Conservation (phyloP, 2,329 filamentous ascomycete species). For the Colletotrichum sp. region DNA sequence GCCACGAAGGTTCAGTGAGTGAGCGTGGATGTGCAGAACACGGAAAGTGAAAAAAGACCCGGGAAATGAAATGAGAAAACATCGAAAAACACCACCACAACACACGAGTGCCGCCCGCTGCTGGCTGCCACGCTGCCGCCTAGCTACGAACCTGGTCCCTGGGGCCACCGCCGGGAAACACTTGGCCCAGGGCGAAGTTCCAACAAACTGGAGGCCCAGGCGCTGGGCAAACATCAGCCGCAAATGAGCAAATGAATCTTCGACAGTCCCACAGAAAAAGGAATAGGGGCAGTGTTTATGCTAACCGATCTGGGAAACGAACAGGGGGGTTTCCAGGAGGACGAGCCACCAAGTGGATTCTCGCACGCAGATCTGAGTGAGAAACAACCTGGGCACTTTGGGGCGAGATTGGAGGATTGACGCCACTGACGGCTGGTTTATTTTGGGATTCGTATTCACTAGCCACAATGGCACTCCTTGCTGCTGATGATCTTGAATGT, state of each 20-base stretch:
- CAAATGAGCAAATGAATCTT: slow-evolving; percentile 1
- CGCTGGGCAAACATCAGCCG: neutral
- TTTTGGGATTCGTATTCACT: neutral
- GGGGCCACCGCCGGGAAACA: neutral
- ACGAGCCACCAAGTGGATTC: neutral
- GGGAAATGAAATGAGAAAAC: neutral
- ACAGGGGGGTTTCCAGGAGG: neutral
- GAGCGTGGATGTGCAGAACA: neutral
- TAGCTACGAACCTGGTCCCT: neutral
- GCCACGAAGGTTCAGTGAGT: neutral
- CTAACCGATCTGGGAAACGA: neutral
- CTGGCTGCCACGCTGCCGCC: neutral
- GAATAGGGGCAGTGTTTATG: neutral
- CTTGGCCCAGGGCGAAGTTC: neutral
- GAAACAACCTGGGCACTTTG: neutral
- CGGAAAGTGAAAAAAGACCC: neutral
- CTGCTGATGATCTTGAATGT: neutral
- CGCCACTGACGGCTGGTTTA: neutral
- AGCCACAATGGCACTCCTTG: neutral
- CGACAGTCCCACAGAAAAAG: neutral
- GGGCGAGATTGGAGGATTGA: neutral
- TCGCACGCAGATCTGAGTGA: neutral
- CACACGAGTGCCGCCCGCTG: neutral
- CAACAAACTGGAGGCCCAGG: neutral
- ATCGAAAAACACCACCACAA: neutral